Evolutionary conservation across 257 asterid species (phyloP).

Genomic region (Lithospermum erythrorhizon): DNA sequence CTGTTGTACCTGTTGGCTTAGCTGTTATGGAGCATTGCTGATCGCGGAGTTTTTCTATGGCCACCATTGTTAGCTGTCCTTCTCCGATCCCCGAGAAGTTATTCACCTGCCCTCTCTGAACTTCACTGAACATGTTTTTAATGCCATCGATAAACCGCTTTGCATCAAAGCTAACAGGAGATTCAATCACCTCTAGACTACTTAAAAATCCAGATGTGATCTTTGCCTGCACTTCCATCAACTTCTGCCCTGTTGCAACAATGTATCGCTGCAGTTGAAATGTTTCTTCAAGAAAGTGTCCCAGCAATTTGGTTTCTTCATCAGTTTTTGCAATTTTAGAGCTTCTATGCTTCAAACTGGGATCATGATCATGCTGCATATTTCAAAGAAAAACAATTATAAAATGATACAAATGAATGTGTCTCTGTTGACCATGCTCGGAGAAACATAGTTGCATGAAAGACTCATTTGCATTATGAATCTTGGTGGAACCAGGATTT

Average conservation of each 20-base stretch:
- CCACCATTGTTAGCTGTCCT: too few species aligned
- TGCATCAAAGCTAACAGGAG: conserved; percentile 63
- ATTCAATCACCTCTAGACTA: conserved; percentile 34
- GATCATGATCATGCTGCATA: conserved; percentile 50
- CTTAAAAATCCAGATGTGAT: conserved; percentile 47
- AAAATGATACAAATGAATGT: background rate
- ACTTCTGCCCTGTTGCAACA: conserved; percentile 79
- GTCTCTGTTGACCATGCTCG: too few species aligned
- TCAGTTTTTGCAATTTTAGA: conserved; percentile 36
- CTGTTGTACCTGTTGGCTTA: too few species aligned
- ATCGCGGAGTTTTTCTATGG: too few species aligned
- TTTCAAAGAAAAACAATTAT: background rate
- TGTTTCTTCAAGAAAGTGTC: conserved; percentile 79
- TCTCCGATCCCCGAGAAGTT: conserved; percentile 76
- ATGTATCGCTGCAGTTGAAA: conserved; percentile 83
- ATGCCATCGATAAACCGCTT: conserved; percentile 57
- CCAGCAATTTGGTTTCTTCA: conserved; percentile 65
- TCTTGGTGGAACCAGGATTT: too few species aligned
- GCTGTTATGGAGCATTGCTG: too few species aligned
- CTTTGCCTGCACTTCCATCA: conserved; percentile 62
- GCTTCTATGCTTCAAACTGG: conserved; percentile 30
- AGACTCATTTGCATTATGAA: background rate
- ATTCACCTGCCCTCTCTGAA: conserved; percentile 85
- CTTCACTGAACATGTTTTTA: conserved; percentile 58
- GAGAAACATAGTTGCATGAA: background rate